Evolutionary conservation across 2,329 filamentous ascomycete species (phyloP).

Genomic region (Zarea fungicola): DNA sequence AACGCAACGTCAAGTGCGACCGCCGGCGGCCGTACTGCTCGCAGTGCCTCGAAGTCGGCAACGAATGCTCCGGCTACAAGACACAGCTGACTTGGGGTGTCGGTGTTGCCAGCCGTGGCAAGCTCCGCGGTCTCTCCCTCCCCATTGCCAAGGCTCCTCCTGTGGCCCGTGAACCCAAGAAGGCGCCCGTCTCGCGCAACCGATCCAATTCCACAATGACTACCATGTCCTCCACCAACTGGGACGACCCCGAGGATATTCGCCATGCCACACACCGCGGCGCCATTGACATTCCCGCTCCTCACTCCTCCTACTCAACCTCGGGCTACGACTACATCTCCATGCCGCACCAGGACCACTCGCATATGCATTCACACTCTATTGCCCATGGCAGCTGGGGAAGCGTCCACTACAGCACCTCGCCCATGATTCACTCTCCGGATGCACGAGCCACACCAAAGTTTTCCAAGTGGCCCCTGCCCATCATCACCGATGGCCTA

Average conservation of each 20-base stretch:
- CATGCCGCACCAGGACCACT: conserved; percentile 41
- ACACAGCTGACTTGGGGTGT: conserved; percentile 96
- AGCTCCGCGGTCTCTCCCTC: conserved; percentile 82
- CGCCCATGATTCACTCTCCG: conserved; percentile 30
- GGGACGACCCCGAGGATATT: conserved; percentile 29
- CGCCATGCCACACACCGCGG: conserved; percentile 25
- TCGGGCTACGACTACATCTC: conserved; percentile 45
- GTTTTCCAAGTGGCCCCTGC: conserved; percentile 40
- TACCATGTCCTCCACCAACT: conserved; percentile 24
- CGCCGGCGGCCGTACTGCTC: conserved; percentile 90
- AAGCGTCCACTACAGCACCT: conserved; percentile 40
- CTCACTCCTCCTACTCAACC: conserved; percentile 21
- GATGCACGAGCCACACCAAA: conserved; percentile 27
- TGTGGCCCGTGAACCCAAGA: conserved; percentile 46
- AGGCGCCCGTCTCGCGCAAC: conserved; percentile 35
- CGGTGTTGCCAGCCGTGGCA: conserved; percentile 90
- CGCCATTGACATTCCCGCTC: conserved; percentile 32
- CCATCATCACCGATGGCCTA: conserved; percentile 45
- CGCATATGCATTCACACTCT: conserved; percentile 24
- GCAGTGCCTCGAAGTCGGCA: conserved; percentile 84
- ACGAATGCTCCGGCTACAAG: conserved; percentile 93
- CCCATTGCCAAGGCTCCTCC: conserved; percentile 59
- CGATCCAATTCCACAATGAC: conserved; percentile 41
- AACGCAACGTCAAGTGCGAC: conserved; percentile 80
- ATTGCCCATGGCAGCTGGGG: conserved; percentile 41